A percentile compares a stretch with the other conserved stretches of the same genome.
Evolutionary conservation across 2,329 filamentous ascomycete species (phyloP).

Genomic region (Fusarium euwallaceae): DNA sequence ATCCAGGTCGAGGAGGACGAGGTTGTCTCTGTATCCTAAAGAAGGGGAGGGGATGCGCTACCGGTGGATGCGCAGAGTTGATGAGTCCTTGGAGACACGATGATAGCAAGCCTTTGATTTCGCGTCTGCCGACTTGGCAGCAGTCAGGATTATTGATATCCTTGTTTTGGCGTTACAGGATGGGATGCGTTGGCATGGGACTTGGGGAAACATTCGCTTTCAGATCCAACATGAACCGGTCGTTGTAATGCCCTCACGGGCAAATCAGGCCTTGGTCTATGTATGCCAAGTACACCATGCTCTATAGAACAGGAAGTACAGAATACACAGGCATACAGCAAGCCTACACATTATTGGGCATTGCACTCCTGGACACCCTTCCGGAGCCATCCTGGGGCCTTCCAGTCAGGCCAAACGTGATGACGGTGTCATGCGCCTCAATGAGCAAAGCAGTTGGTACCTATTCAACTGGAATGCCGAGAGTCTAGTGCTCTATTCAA

Average conservation of each 20-base stretch:
- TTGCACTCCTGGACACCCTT: background rate
- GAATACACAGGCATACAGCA: background rate
- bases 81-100: slow-evolving; percentile 23
- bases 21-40: slow-evolving; percentile 63
- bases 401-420: background rate
- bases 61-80: slow-evolving; percentile 3
- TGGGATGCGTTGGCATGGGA: slow-evolving; percentile 29
- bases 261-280: slow-evolving; percentile 1
- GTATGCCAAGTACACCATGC: background rate
- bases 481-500: background rate
- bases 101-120: slow-evolving; percentile 27
- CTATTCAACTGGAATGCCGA: background rate
- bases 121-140: slow-evolving; percentile 12
- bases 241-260: slow-evolving; percentile 9
- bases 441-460: background rate
- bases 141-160: slow-evolving; percentile 22
- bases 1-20: slow-evolving; percentile 81
- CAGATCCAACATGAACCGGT: slow-evolving; percentile 9
- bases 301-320: background rate
- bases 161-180: slow-evolving; percentile 40
- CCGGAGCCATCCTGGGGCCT: background rate
- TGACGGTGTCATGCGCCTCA: background rate
- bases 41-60: background rate
- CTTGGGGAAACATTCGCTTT: slow-evolving; percentile 34
- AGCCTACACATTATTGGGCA: background rate